phyloP scores from a whole-genome alignment of 2,329 filamentous ascomycete species.

The Harringtonia lauricola region DNA sequence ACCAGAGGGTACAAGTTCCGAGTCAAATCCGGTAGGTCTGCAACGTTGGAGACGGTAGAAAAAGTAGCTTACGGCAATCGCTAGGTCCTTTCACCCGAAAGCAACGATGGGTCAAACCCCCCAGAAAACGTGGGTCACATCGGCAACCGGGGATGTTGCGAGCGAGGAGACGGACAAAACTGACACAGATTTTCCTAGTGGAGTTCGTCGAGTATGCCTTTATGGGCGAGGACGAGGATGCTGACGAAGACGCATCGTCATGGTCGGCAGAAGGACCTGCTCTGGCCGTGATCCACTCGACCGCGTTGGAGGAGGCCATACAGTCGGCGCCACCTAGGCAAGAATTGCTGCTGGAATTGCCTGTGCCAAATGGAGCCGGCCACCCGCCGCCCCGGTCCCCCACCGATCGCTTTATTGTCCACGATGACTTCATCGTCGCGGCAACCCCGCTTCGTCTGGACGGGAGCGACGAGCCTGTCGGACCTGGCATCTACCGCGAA shows the following conservation, averaged over 20 bases:
- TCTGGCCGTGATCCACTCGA: no score
- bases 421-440: conserved; percentile 11
- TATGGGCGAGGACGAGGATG: not conserved
- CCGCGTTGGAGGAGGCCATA: no score
- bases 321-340: no score
- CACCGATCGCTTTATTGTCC: conserved; percentile 18
- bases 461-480: not conserved
- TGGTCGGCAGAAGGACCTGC: not conserved
- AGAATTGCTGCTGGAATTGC: not conserved
- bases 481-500: conserved; percentile 13
- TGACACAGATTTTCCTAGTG: conserved; percentile 2
- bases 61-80: not conserved
- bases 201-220: conserved; percentile 8
- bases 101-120: conserved; percentile 23
- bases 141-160: not conserved
- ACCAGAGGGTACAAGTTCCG: conserved; percentile 22
- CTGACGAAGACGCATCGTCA: not conserved
- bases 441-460: not conserved
- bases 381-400: conserved; percentile 11
- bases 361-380: not conserved
- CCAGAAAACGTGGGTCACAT: conserved; percentile 15
- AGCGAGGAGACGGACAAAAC: not conserved
- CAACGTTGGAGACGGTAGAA: not conserved
- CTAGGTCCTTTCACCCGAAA: conserved; percentile 17
- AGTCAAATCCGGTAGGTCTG: conserved; percentile 13